Base-by-base conservation (phyloP, 2,329 filamentous ascomycete genomes). In the Zalaria sp. region DNA sequence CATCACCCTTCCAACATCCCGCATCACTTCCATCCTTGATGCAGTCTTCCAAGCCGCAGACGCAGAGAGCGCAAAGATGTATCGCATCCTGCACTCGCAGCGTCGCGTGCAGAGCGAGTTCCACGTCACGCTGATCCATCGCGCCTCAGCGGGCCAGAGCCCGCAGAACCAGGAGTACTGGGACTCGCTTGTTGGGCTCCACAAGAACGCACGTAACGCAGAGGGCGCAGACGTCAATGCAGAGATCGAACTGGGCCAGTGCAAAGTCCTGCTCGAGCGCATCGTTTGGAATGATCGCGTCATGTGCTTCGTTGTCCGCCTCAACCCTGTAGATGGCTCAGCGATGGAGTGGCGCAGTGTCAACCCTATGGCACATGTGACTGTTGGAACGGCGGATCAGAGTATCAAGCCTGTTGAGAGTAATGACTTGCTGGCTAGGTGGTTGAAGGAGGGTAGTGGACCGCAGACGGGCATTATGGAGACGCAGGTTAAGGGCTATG, bases 91-190 rank as follows among this genome's bases (percentile, higher is more conserved):
- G 29, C 75, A 82, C 58, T 72, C 81, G 50, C 73, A 71, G 2
- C 73, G 80, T 18, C 83, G 91, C 42, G 64, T 96, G 4, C 89
- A 96, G 60, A 57, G 72, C n/a, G 72, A 79, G 34, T 98, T 96
- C 59, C 91, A 98, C 58, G 84, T 98, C 44, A 98, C 91, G 0
- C 73, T 98, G 34, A 86, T 95, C 59, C 91, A 98, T 61, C 79
- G 81, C 37, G 77, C 80, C 7, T 68, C 66, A 3, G 66, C 75
- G 6, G 67, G 68, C 34, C 63, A 79, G 27, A 62, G 79, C 48
- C 72, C 79, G 0, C 63, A 79, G 27, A 62, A 79, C 48, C 73
- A 79, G 0, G 73, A 80, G 5, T 67, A 89, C 41, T 98, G 91
- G 91, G 64, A 80, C 41, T 73, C 70, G 42, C 89, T 95, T 51